These are phyloP conservation scores for Aureobasidium sp. DNA, from an alignment of 2,329 filamentous ascomycete genomes.

Conservation along the genomic window DNA sequence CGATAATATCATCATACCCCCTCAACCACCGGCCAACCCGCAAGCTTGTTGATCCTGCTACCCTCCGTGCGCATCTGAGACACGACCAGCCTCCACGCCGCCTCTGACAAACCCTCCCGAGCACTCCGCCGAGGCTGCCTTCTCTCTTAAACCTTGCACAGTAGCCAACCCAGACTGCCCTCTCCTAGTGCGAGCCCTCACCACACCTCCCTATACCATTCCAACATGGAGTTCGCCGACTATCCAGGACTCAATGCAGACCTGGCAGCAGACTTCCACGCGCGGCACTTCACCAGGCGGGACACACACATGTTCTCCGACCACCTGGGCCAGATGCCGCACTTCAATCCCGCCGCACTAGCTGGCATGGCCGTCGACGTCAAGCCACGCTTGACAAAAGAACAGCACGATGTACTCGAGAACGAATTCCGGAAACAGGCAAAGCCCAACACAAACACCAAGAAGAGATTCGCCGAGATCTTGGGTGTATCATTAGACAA, in stretches of 20 bases:
- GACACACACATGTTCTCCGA: slow-evolving; percentile 12
- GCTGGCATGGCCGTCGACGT: slow-evolving; percentile 30
- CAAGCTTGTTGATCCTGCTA: slow-evolving; percentile 11
- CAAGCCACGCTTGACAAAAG: slow-evolving; percentile 45
- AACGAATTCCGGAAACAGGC: slow-evolving; percentile 39
- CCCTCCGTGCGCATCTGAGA: slow-evolving; percentile 11
- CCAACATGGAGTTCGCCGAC: slow-evolving; percentile 18
- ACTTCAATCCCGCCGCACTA: slow-evolving; percentile 20
- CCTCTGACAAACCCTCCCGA: not conserved
- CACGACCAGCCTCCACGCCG: slow-evolving; percentile 3
- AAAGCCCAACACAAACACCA: slow-evolving; percentile 43
- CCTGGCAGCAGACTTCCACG: slow-evolving; percentile 16
- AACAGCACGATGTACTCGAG: slow-evolving; percentile 46
- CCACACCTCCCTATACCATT: not conserved
- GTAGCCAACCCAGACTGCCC: not conserved
- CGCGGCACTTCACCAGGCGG: slow-evolving; percentile 16
- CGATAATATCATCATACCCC: not conserved
- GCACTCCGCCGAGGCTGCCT: slow-evolving; percentile 1
- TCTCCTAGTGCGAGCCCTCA: not conserved
- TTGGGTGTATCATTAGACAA: slow-evolving; percentile 44
- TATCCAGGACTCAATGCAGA: slow-evolving; percentile 16
- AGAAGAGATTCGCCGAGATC: slow-evolving; percentile 42
- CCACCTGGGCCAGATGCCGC: slow-evolving; percentile 11
- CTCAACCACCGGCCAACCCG: slow-evolving; percentile 8
- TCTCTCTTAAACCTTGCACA: slow-evolving; percentile 7